phyloP scores from a whole-genome alignment of 2,329 filamentous ascomycete genomes.

The Fusarium incarnatum region DNA sequence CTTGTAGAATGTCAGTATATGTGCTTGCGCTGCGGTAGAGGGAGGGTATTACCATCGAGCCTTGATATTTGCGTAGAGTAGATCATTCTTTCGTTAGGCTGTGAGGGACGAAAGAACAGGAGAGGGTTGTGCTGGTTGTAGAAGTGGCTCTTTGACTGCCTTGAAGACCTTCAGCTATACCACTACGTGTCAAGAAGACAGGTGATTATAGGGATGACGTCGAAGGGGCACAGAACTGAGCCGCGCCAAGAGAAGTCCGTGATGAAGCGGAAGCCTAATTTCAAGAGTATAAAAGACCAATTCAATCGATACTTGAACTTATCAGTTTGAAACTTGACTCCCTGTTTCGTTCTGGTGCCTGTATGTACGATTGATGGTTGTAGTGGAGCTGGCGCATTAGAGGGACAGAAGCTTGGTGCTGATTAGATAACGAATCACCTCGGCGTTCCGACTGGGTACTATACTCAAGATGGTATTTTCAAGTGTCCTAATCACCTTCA shows the following conservation, averaged over 20 bases:
- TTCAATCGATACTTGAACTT: neutral
- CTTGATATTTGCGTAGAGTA: slow-evolving; percentile 93
- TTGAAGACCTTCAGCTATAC: slow-evolving; percentile 12
- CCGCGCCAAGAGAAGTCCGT: neutral
- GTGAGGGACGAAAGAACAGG: neutral
- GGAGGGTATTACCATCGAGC: slow-evolving; percentile 76
- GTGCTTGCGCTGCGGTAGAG: neutral
- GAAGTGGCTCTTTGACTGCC: slow-evolving; percentile 25
- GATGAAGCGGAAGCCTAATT: neutral
- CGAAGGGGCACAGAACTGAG: slow-evolving; percentile 17
- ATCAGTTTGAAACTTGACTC: neutral
- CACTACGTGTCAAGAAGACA: slow-evolving; percentile 47
- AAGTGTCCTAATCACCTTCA: neutral
- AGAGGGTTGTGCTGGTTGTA: slow-evolving; percentile 6
- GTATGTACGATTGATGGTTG: slow-evolving; percentile 15
- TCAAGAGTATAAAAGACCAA: neutral
- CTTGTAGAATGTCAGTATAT: slow-evolving; percentile 59
- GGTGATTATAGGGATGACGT: slow-evolving; percentile 31
- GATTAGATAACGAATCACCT: slow-evolving; percentile 44
- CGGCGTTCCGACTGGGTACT: slow-evolving; percentile 2
- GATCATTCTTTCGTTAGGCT: slow-evolving; percentile 70
- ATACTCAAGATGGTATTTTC: slow-evolving; percentile 9
- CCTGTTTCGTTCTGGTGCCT: slow-evolving; percentile 2
- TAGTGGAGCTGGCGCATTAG: slow-evolving; percentile 33
- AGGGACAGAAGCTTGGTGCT: slow-evolving; percentile 23